Evolutionary conservation across 805 yeast genomes (phyloP), one percentile per base, ranked within the genome.

Genomic region (Yarrowia sp.): DNA sequence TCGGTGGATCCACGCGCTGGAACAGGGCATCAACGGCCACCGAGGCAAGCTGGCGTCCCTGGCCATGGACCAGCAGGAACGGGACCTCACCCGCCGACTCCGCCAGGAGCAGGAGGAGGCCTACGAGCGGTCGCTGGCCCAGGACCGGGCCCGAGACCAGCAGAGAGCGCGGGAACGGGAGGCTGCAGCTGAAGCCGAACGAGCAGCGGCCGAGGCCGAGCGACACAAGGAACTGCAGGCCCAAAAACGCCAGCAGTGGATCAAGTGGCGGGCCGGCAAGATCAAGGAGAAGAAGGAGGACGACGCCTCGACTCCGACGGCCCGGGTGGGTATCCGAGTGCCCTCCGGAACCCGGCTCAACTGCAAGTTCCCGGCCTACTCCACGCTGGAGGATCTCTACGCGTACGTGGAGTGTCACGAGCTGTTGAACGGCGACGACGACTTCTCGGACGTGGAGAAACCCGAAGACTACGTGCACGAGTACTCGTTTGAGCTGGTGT

Each of bases 61-160:
- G 19, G 82, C 93, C 55, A 79, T 84, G 3, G 93, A 89, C 69
- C 82, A 87, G 58, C 85, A 87, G 72, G 87, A 88, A 63, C 82
- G 84, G 58, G 88, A 86, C 49, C 74, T 72, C 32, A 76, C 85
- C 70, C 82, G 88, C 48, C 84, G 87, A 70, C 79, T 91, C 42
- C 83, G 90, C 65, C 83, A 83, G 70, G 88, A 89, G 73, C 97
- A 93, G 77, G 95, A 92, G 74, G 79, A 84, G 55, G 92, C 95
- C 22, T 92, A 87, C 78, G 87, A 88, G 74, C 84, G 84, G 43
- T 87, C 97, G 0, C 79, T 93, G 43, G 83, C 84, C 16, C 82
- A 85, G 43, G 98, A 93, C 78, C 83, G 87, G 68, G 81, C 82
- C 66, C 81, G 88, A 41, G 84, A 82, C 32, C 76, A 79, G 67